Conservation (phyloP, 306 rosid species). For the Castanopsis chinensis region DNA sequence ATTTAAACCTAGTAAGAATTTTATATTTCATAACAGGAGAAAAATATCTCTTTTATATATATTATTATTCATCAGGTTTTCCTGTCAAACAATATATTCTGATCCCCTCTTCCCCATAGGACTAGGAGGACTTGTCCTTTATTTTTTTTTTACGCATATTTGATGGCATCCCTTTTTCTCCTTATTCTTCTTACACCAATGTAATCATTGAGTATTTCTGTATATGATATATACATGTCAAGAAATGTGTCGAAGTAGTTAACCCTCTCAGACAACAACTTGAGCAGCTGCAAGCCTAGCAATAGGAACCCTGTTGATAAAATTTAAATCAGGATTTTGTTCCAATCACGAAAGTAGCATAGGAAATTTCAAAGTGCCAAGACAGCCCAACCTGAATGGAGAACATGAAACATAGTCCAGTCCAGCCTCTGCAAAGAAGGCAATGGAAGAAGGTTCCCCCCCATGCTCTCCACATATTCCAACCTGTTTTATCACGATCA, state of each 20-base stretch:
- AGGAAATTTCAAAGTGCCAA: background rate
- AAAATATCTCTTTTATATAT: too few relatives aligned
- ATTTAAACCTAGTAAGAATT: conserved; percentile 62
- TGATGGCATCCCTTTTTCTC: background rate
- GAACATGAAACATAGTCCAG: conserved; percentile 98
- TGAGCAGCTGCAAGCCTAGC: conserved; percentile 99
- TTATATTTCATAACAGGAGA: background rate
- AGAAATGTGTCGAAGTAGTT: background rate
- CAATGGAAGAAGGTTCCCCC: conserved; percentile 95
- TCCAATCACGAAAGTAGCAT: background rate
- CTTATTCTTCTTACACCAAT: background rate
- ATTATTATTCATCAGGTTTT: background rate
- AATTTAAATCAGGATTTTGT: conserved; percentile 4
- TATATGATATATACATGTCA: background rate
- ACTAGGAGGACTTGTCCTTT: background rate
- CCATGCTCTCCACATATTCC: conserved; percentile 99
- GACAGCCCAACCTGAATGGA: conserved; percentile 68
- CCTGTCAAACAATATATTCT: background rate
- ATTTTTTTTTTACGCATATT: background rate
- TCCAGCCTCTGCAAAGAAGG: conserved; percentile 88
- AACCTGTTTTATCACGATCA: conserved; percentile 47
- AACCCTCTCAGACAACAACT: conserved; percentile 46
- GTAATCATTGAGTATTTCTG: background rate
- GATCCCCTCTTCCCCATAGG: background rate
- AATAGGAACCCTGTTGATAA: conserved; percentile 79